phyloP scores from a whole-genome alignment of 768 basidiomycete genomes.

The Tulasnella sp. region DNA sequence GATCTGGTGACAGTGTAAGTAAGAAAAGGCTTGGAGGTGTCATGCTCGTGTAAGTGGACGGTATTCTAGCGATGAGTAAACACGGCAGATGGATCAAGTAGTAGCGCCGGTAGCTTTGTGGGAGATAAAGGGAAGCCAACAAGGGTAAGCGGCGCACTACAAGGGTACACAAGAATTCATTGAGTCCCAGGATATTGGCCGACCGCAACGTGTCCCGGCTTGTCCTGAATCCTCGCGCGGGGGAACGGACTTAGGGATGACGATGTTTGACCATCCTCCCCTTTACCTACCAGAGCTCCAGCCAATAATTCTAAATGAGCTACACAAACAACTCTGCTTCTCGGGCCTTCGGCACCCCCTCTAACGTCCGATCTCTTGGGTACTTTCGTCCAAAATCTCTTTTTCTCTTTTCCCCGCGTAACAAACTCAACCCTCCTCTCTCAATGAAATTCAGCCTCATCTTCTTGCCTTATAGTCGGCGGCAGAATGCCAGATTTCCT shows the following conservation, averaged over 20 bases:
- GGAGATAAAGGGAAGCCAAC: too few species aligned
- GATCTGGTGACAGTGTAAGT: too few species aligned
- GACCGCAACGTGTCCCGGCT: too few species aligned
- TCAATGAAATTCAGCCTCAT: neutral
- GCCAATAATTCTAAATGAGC: conserved; percentile 15
- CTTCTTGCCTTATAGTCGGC: neutral
- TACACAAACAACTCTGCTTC: conserved; percentile 9
- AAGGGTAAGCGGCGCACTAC: too few species aligned
- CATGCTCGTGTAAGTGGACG: too few species aligned
- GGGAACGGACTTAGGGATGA: neutral
- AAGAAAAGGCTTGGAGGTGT: too few species aligned
- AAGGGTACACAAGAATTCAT: too few species aligned
- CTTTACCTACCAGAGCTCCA: neutral
- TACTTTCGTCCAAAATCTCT: neutral
- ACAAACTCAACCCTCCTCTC: neutral
- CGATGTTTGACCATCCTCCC: neutral
- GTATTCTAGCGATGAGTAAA: too few species aligned
- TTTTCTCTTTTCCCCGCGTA: neutral
- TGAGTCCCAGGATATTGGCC: too few species aligned
- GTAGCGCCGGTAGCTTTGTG: too few species aligned
- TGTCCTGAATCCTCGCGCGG: neutral
- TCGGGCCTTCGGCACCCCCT: conserved; percentile 2
- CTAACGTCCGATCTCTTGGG: neutral
- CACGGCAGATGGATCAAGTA: too few species aligned
- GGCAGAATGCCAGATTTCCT: conserved; percentile 2